Evolutionary conservation across 768 basidiomycete genomes (phyloP).

Genomic region (Phlegmacium glaucopus): DNA sequence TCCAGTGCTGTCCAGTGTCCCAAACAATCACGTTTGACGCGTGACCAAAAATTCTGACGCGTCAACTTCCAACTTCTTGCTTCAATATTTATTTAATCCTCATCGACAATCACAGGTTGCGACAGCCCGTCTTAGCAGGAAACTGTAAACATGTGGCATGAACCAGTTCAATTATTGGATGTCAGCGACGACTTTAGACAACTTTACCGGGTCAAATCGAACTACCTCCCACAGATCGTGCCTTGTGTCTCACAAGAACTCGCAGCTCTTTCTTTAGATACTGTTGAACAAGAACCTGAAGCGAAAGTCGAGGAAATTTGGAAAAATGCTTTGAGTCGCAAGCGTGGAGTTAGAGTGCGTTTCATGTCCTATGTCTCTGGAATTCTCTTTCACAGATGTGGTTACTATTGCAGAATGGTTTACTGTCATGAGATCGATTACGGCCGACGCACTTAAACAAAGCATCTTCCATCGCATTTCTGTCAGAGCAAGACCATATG

Average conservation of each 20-base stretch:
- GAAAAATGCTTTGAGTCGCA: constrained; percentile 17
- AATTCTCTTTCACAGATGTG: constrained; percentile 1
- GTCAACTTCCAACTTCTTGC: too few species aligned
- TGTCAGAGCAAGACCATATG: constrained; percentile 62
- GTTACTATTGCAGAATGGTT: constrained; percentile 40
- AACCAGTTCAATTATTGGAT: too few species aligned
- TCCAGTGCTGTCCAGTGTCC: too few species aligned
- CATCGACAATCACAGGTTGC: too few species aligned
- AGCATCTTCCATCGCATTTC: constrained; percentile 47
- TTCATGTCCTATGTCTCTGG: neutral
- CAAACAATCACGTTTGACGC: too few species aligned
- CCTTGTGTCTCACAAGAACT: constrained; percentile 47
- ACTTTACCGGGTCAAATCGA: neutral
- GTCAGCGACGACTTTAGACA: too few species aligned
- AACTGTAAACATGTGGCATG: too few species aligned
- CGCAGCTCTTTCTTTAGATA: constrained; percentile 17
- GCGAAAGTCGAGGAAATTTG: constrained; percentile 12
- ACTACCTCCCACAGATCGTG: constrained; percentile 36
- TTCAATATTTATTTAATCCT: too few species aligned
- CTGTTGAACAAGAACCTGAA: neutral
- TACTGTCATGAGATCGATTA: constrained; percentile 64
- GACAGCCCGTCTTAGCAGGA: too few species aligned
- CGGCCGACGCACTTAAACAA: constrained; percentile 28
- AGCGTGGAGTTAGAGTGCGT: constrained; percentile 21
- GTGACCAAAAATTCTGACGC: too few species aligned